phyloP scores from a whole-genome alignment of 768 basidiomycete species.

The Pleurotus pulmonarius region DNA sequence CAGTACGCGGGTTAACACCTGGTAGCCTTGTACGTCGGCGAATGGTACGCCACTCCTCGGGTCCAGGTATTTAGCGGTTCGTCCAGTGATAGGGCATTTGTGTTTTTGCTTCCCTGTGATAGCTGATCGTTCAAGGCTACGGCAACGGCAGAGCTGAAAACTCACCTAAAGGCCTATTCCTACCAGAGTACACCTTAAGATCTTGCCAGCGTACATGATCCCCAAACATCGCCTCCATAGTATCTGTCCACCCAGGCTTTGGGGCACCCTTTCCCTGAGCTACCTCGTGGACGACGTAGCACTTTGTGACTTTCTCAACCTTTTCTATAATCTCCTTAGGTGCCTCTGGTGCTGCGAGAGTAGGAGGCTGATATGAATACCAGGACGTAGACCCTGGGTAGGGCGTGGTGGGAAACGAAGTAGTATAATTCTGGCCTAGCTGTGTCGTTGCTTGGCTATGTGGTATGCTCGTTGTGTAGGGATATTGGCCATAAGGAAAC shows the following conservation, averaged over 20 bases:
- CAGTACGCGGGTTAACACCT: conserved; percentile 56
- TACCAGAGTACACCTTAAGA: conserved; percentile 58
- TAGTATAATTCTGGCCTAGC: not conserved
- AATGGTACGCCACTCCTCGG: conserved; percentile 79
- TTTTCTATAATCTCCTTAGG: conserved; percentile 19
- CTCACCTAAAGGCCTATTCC: conserved; percentile 60
- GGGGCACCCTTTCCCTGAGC: conserved; percentile 39
- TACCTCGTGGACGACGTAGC: conserved; percentile 69
- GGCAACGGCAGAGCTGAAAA: conserved; percentile 12
- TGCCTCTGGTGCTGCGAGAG: not conserved
- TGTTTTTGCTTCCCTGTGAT: conserved; percentile 58
- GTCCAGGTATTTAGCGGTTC: conserved; percentile 72
- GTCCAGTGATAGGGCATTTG: conserved; percentile 77
- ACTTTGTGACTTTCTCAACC: conserved; percentile 54
- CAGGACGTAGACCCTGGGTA: conserved; percentile 3
- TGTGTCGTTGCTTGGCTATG: not conserved
- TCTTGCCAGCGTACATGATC: conserved; percentile 81
- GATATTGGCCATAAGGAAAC: conserved; percentile 11
- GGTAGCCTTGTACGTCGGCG: conserved; percentile 64
- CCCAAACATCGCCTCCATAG: conserved; percentile 83
- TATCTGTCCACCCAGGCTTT: conserved; percentile 64
- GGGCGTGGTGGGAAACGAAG: not conserved
- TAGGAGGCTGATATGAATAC: not conserved
- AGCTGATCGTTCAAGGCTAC: not conserved
- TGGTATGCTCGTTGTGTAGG: conserved; percentile 6